Base-by-base conservation (phyloP, 495 filamentous ascomycete genomes). In the Oidiodendron maius region DNA sequence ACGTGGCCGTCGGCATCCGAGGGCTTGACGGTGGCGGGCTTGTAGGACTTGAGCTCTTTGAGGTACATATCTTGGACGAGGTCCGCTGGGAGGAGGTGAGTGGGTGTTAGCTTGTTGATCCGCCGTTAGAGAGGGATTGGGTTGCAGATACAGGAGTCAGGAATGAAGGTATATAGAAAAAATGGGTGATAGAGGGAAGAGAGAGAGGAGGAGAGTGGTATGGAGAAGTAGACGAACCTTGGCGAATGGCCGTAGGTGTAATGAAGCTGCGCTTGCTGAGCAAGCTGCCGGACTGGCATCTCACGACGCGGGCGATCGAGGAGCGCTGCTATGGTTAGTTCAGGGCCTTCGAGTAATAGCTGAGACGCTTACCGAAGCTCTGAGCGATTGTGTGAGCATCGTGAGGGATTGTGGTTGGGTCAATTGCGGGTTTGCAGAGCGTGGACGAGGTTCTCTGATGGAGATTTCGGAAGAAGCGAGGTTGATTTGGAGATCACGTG, bases 31-130 rank as follows among this genome's bases (percentile, higher is more conserved):
- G 83, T 76, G 17, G 84, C 70, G 30, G 86, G 76, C 76, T 96
- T 99, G 83, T 91, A 96, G 68, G 80, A 76, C 67, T 87, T 90
- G 58, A 99, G 82, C 68, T 96, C 91, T 58, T 80, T 80, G 59
- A 99, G 84, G 79, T 97, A 99, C 60, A 99, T 81, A 55, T 96
- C 91, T 72, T 95, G 93, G 56, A 99, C 84, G 55, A 93, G 76
- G 71, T 99, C 93, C 72, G 84, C 94, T 97, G 52, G 40, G 21
- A 40, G 40, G 37, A 36, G 21, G 49, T 46, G 41, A 40, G 36
- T 17, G 50, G 47, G 9, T 22, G 57, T 66, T 61, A 61, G 65
- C 49, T n/a, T n/a, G 62, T 20, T 26, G 22, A 32, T 25, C 24
- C 46, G 30, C 1, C 3, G 8, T 37, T 20, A 16, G 12, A 23